Conservation (phyloP, 2,329 filamentous ascomycete species). For the Pseudocercospora vitis region DNA sequence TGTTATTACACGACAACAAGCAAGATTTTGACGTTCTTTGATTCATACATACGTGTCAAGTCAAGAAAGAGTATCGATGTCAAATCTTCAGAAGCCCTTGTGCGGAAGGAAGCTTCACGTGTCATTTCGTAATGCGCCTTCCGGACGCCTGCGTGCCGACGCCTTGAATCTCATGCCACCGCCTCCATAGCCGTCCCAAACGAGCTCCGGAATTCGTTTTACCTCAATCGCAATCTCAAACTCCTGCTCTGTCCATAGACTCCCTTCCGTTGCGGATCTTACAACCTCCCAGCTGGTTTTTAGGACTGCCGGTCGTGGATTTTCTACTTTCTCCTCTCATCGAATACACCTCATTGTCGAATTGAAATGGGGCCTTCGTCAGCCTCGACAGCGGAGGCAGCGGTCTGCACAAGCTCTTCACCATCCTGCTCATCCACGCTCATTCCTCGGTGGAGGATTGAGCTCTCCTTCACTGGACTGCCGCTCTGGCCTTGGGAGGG, state of each 20-base stretch:
- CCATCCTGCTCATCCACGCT: constrained; percentile 62
- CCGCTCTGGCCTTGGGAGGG: constrained; percentile 54
- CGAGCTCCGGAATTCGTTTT: neutral
- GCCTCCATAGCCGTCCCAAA: neutral
- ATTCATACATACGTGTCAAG: constrained; percentile 4
- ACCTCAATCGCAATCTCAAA: neutral
- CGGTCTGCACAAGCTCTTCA: constrained; percentile 25
- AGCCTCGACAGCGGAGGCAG: constrained; percentile 1
- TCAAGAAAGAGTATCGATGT: constrained; percentile 6
- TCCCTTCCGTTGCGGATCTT: neutral
- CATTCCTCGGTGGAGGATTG: constrained; percentile 79
- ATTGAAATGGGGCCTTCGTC: constrained; percentile 2
- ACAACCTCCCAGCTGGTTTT: neutral
- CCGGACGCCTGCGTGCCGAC: constrained; percentile 9
- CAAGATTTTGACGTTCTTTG: neutral
- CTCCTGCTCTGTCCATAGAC: neutral
- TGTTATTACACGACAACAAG: too few relatives aligned
- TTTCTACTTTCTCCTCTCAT: neutral
- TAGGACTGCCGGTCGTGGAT: neutral
- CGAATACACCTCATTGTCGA: neutral
- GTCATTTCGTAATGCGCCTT: neutral
- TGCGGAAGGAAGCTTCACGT: neutral
- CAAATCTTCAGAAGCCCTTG: too few relatives aligned
- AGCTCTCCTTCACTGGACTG: constrained; percentile 88
- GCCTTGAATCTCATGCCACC: neutral